Conservation (phyloP, 2,329 filamentous ascomycete genomes). For the Arthrobotrys megalospora region DNA sequence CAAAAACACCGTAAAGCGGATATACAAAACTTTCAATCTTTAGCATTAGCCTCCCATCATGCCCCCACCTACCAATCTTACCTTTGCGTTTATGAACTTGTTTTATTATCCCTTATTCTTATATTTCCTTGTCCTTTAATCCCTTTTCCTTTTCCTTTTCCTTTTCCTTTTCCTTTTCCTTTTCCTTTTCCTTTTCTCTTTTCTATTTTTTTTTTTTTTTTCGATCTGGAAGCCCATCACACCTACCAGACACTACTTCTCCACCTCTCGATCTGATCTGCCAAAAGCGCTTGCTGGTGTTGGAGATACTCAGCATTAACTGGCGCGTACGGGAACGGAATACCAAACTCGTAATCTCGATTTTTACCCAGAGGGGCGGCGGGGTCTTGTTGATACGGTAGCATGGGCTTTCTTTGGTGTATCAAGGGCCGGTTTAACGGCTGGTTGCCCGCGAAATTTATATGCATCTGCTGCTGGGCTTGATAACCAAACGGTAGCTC, state of each 20-base stretch:
- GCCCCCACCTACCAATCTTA: too few species aligned
- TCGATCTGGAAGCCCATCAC: not conserved
- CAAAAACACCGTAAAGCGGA: constrained; percentile 4
- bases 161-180: too few species aligned
- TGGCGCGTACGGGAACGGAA: constrained; percentile 57
- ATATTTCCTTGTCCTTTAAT: too few species aligned
- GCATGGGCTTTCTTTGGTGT: constrained; percentile 40
- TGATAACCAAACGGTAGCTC: constrained; percentile 58
- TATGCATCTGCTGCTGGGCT: constrained; percentile 59
- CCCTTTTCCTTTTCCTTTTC: too few species aligned
- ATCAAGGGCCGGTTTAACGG: constrained; percentile 19
- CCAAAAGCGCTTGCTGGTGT: constrained; percentile 55
- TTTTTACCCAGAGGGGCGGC: constrained; percentile 9
- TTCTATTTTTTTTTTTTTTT: too few species aligned
- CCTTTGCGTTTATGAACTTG: too few species aligned
- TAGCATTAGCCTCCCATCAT: not conserved
- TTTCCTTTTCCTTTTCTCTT: too few species aligned
- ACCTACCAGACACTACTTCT: constrained; percentile 58
- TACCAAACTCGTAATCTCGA: constrained; percentile 52
- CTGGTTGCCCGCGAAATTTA: constrained; percentile 40
- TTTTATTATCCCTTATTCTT: too few species aligned
- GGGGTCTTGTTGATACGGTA: constrained; percentile 38
- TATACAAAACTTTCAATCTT: not conserved
- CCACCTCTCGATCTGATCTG: constrained; percentile 59
- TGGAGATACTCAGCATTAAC: constrained; percentile 59